Percentiles rank a stretch among this genome's conserved stretches.
These are phyloP conservation scores for Nigrospora osmanthi DNA, from an alignment of 2,329 filamentous ascomycete species.

Conservation along the genomic window DNA sequence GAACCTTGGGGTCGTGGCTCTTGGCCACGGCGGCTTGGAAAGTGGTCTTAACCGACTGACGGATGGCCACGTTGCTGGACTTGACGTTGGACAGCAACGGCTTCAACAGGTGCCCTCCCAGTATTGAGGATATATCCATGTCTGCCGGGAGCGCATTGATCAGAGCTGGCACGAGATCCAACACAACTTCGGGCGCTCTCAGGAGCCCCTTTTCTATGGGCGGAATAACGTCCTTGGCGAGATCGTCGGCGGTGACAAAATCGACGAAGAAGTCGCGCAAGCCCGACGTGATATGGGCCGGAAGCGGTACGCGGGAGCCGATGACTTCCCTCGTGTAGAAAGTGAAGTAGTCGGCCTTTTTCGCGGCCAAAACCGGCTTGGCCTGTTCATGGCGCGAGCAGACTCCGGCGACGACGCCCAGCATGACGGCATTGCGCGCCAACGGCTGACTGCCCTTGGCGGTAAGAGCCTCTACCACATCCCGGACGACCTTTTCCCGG, in stretches of 20 bases:
- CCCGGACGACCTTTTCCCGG: conserved; percentile 52
- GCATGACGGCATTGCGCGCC: conserved; percentile 65
- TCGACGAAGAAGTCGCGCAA: conserved; percentile 74
- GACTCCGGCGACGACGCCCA: conserved; percentile 84
- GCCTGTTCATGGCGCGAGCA: conserved; percentile 62
- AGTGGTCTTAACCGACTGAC: conserved; percentile 65
- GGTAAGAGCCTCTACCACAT: conserved; percentile 59
- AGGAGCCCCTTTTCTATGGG: conserved; percentile 83
- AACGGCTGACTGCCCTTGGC: conserved; percentile 57
- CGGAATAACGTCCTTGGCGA: conserved; percentile 69
- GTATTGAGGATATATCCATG: conserved; percentile 70
- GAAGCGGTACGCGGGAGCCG: conserved; percentile 65
- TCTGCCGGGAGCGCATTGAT: conserved; percentile 59
- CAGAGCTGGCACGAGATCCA: conserved; percentile 71
- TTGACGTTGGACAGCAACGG: conserved; percentile 85
- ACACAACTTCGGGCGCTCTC: conserved; percentile 80
- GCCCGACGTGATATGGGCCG: conserved; percentile 63
- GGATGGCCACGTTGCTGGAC: conserved; percentile 74
- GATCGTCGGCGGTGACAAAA: conserved; percentile 66
- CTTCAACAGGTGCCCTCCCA: conserved; percentile 70
- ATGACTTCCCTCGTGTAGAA: conserved; percentile 85
- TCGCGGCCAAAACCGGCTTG: conserved; percentile 52
- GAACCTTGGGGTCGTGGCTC: conserved; percentile 39
- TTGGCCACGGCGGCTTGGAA: conserved; percentile 58
- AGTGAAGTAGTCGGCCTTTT: conserved; percentile 66